Percentiles rank a stretch among this genome's conserved stretches.
phyloP scores from a whole-genome alignment of 2,329 filamentous ascomycete species.

The Xylariomycetidae sp. region DNA sequence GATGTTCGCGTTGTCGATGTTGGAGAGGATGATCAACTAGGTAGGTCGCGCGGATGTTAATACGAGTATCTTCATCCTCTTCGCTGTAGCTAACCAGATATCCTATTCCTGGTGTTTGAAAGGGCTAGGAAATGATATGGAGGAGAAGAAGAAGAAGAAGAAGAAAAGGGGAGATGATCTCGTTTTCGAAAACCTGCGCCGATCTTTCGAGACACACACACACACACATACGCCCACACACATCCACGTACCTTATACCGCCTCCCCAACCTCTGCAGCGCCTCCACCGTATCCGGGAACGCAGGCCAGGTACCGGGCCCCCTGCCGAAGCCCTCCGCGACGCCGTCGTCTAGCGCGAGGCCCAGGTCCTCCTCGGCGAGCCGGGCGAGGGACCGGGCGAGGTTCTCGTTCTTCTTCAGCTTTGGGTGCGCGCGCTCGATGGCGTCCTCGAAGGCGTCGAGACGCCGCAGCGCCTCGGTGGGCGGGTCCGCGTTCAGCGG shows the following conservation, averaged over 20 bases:
- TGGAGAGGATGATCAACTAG: conserved; percentile 58
- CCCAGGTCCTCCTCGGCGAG: conserved; percentile 42
- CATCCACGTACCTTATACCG: no score
- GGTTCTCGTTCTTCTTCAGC: conserved; percentile 55
- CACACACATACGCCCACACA: no score
- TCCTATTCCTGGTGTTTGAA: no score
- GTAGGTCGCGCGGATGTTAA: no score
- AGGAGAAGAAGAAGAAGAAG: no score
- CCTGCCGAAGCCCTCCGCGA: conserved; percentile 45
- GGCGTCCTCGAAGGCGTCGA: conserved; percentile 42
- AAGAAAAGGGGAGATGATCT: no score
- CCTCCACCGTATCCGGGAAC: conserved; percentile 53
- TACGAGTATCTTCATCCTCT: no score
- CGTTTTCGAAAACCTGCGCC: no score
- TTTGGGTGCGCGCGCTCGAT: conserved; percentile 51
- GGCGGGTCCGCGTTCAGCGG: conserved; percentile 33
- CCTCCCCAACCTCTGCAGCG: conserved; percentile 42
- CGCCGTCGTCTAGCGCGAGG: conserved; percentile 30
- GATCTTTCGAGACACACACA: no score
- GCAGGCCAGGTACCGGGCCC: conserved; percentile 49
- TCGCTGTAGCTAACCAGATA: no score
- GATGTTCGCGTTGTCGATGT: conserved; percentile 31
- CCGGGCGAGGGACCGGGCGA: conserved; percentile 43
- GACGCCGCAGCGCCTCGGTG: conserved; percentile 31
- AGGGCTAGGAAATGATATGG: no score